Evolutionary conservation across 1,284 basidiomycete genomes (phyloP).

Genomic region (Ustilago shanxiensis): DNA sequence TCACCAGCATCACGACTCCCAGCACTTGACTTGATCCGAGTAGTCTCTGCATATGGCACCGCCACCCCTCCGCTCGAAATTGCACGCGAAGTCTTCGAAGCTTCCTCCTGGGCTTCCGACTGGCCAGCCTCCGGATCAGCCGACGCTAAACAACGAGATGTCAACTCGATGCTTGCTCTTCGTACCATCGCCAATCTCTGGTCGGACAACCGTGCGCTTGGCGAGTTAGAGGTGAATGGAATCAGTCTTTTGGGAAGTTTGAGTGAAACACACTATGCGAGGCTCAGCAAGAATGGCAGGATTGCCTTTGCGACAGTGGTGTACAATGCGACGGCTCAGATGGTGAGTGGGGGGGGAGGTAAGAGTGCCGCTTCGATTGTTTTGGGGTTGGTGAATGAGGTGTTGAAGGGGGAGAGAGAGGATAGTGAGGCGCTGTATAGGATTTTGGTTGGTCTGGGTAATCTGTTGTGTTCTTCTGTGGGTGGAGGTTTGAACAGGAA

Average conservation of each 20-base stretch:
- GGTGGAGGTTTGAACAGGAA: conserved; percentile 18
- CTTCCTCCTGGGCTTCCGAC: conserved; percentile 77
- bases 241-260: conserved; percentile 69
- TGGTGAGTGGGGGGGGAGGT: conserved; percentile 19
- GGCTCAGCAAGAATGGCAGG: conserved; percentile 78
- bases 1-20: conserved; percentile 85
- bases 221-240: conserved; percentile 61
- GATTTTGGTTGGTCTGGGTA: conserved; percentile 86
- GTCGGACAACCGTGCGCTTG: conserved; percentile 67
- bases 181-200: conserved; percentile 86
- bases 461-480: conserved; percentile 69
- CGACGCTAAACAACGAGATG: conserved; percentile 79
- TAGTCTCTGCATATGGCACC: conserved; percentile 77
- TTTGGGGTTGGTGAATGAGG: conserved; percentile 55
- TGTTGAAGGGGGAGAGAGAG: conserved; percentile 72
- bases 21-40: conserved; percentile 87
- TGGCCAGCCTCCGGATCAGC: conserved; percentile 71
- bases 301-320: conserved; percentile 81
- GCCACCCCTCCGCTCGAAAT: conserved; percentile 74
- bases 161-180: conserved; percentile 86
- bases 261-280: conserved; percentile 49
- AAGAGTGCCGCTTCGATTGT: conserved; percentile 36
- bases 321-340: conserved; percentile 75
- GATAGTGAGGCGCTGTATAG: conserved; percentile 90
- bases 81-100: conserved; percentile 77